Evolutionary conservation across 371 early-diverging fungal species (phyloP), one percentile per base, ranked within the genome.

Genomic region (Neoconidiobolus thromboides): DNA sequence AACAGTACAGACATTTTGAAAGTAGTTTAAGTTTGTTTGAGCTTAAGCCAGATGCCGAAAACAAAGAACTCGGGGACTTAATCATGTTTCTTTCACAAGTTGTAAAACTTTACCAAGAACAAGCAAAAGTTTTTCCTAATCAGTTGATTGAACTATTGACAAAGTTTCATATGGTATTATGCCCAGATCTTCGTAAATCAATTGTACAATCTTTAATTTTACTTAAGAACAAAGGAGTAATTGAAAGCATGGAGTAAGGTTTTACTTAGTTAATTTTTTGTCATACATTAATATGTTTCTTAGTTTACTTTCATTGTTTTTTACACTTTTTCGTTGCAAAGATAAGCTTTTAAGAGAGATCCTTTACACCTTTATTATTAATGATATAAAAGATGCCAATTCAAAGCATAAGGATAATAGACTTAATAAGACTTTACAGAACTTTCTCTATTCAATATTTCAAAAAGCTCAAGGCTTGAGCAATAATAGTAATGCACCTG

Each of bases 381-480:
- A 77, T 60, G 96, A 96, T 67, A 91, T 96, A 74, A 89, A 89
- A 67, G 80, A 76, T 61, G 78, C 90, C 57, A 96, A 96, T 70
- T 78, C 79, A 51, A 89, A 90, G 67, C 80, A 81, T 39, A 92
- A 89, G 71, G 93, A 96, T 78, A 92, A 94, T 77, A 87, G 86
- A 67, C 72, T 96, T 61, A 96, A 96, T 82, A 91, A 88, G 70
- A 80, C 87, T 1, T 76, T 96, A 48, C 96, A 96, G 73, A 88
- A 89, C 60, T 91, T 83, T 68, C 92, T 96, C 92, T 96, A 89
- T 68, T 88, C 85, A 58, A 86, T 96, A 78, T 72, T 94, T 43
- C 76, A 77, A 3, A 68, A 73, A 10, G 73, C 74, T 4, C 79
- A 76, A 58, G 62, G 5, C 15, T 4, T 14, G 7, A 26, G 26